Evolutionary conservation across 176 grass and related monocot species (phyloP).

Genomic region (Urochloa ruziziensis): DNA sequence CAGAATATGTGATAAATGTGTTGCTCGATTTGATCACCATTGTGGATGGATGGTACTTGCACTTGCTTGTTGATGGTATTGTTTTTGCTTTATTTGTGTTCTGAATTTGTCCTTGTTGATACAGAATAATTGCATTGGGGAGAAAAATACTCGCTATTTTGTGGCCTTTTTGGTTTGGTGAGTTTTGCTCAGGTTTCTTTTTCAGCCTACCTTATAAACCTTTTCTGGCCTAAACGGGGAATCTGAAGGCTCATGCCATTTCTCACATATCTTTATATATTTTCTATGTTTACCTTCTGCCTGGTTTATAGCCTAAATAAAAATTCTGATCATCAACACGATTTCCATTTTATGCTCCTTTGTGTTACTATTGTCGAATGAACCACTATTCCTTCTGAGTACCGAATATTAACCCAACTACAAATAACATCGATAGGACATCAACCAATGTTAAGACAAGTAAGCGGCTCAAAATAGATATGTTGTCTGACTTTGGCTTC

Average conservation of each 20-base stretch:
- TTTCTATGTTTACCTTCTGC: conserved; percentile 6
- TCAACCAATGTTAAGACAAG: not conserved
- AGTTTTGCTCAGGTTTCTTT: conserved; percentile 38
- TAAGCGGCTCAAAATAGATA: not conserved
- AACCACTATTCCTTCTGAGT: not conserved
- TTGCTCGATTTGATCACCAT: conserved; percentile 97
- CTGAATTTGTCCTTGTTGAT: conserved; percentile 38
- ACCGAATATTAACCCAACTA: not conserved
- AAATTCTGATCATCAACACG: not conserved
- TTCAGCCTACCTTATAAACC: conserved; percentile 8
- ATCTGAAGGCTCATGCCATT: not conserved
- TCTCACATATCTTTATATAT: not conserved
- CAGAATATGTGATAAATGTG: conserved; percentile 95
- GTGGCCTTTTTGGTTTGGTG: conserved; percentile 94
- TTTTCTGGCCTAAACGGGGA: not conserved
- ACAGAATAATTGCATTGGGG: conserved; percentile 99
- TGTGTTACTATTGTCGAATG: not conserved
- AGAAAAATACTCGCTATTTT: conserved; percentile 98
- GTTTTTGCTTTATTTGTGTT: conserved; percentile 26
- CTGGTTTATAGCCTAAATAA: not conserved
- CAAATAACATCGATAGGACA: conserved; percentile 8
- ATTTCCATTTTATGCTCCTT: not conserved
- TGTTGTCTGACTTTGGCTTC: not conserved
- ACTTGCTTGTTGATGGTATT: conserved; percentile 21
- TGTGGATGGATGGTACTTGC: conserved; percentile 96